These are phyloP conservation scores for Aspergillus quadrilineatus DNA, from an alignment of 2,329 filamentous ascomycete species.

Conservation along the genomic window DNA sequence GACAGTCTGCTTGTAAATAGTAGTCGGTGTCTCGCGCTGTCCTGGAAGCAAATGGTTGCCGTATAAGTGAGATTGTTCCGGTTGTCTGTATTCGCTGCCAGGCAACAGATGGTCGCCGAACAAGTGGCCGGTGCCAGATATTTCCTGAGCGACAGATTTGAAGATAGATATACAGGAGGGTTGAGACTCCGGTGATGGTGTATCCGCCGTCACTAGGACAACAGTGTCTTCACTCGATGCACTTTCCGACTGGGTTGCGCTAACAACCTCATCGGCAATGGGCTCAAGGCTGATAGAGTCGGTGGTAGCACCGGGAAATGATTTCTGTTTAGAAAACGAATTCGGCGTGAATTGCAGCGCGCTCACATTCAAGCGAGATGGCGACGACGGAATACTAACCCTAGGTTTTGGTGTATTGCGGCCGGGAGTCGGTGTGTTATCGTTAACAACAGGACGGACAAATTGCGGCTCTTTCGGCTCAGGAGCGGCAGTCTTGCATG, in stretches of 20 bases:
- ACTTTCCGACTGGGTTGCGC: background rate
- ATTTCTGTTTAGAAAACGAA: background rate
- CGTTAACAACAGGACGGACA: background rate
- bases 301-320: background rate
- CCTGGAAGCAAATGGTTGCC: conserved; percentile 16
- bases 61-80: conserved; percentile 5
- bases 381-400: background rate
- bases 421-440: background rate
- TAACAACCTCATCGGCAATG: background rate
- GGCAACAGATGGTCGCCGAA: conserved; percentile 4
- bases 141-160: background rate
- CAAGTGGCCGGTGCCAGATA: background rate
- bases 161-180: background rate
- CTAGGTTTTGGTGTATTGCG: background rate
- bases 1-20: background rate
- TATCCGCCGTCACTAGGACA: background rate
- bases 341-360: conserved; percentile 9
- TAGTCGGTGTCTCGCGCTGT: background rate
- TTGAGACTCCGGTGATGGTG: background rate
- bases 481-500: background rate
- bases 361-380: conserved; percentile 5
- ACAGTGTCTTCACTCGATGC: background rate
- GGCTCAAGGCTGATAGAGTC: background rate
- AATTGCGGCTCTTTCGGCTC: background rate
- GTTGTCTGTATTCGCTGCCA: background rate